A percentile compares a stretch with the other conserved stretches of the same genome.
Conservation (phyloP, 1,139 yeast genomes). For the Magnusiomyces fungicola region DNA sequence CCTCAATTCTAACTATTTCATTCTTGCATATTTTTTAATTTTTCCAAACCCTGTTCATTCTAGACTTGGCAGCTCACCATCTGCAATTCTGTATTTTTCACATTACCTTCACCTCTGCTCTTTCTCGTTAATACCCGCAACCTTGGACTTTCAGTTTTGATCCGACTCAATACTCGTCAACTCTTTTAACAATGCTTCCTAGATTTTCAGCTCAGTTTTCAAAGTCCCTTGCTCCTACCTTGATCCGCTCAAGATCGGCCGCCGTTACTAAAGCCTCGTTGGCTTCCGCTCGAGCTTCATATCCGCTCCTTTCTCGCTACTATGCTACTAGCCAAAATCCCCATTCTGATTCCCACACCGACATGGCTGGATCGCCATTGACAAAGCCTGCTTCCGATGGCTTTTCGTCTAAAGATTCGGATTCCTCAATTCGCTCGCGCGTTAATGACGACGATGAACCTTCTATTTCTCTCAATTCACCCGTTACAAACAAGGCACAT, state of each 20-base stretch:
- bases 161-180: background rate
- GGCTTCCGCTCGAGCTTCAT: background rate
- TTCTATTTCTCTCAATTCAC: background rate
- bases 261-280: background rate
- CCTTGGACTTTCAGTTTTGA: too few relatives aligned
- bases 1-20: too few relatives aligned
- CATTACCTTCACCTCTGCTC: too few relatives aligned
- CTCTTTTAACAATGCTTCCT: background rate
- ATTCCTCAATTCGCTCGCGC: background rate
- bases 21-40: too few relatives aligned
- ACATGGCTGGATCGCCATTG: background rate
- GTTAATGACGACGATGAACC: too few relatives aligned
- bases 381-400: background rate
- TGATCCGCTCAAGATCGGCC: background rate
- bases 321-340: too few relatives aligned
- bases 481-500: slow-evolving; percentile 3
- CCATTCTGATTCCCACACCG: background rate
- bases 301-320: background rate
- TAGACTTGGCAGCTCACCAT: too few relatives aligned
- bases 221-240: background rate
- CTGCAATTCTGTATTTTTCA: too few relatives aligned
- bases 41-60: too few relatives aligned
- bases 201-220: background rate
- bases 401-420: background rate
- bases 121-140: too few relatives aligned